Percentiles rank a stretch among this genome's conserved stretches.
These are phyloP conservation scores for Gossypium aridum DNA, from an alignment of 441 rosid genomes.

Conservation along the genomic window DNA sequence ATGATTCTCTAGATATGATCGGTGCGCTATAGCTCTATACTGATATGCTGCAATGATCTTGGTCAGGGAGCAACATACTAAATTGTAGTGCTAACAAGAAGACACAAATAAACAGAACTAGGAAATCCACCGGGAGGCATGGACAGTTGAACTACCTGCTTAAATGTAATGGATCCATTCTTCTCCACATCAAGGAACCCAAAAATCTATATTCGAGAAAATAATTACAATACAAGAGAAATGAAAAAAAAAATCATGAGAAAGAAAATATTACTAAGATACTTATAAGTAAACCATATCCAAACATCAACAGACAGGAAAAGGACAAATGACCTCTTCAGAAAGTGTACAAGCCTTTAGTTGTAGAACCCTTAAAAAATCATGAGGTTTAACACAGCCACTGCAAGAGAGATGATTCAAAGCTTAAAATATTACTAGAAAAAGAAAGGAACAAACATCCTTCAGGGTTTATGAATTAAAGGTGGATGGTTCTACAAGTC, in stretches of 20 bases:
- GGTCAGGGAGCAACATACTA: background rate
- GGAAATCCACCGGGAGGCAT: background rate
- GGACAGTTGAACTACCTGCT: conserved; percentile 47
- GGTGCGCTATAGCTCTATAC: background rate
- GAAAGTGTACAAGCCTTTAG: conserved; percentile 58
- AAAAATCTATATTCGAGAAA: conserved; percentile 52
- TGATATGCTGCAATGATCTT: background rate
- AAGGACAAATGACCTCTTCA: conserved; percentile 46
- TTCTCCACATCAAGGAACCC: conserved; percentile 75
- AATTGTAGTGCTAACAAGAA: background rate
- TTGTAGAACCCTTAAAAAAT: conserved; percentile 53
- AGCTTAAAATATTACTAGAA: background rate
- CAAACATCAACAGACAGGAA: background rate
- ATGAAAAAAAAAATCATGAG: background rate
- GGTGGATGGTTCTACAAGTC: background rate
- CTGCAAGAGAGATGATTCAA: conserved; percentile 36
- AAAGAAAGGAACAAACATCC: background rate
- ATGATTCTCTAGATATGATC: background rate
- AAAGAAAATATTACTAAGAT: background rate
- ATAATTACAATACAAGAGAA: conserved; percentile 4
- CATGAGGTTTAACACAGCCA: conserved; percentile 53
- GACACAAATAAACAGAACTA: background rate
- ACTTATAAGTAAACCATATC: background rate
- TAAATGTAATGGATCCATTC: conserved; percentile 68
- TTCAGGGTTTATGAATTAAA: background rate